Percentiles rank a stretch among this genome's conserved stretches.
Evolutionary conservation across 148 eudicot species (phyloP).

Genomic region (Diospyros kaki): DNA sequence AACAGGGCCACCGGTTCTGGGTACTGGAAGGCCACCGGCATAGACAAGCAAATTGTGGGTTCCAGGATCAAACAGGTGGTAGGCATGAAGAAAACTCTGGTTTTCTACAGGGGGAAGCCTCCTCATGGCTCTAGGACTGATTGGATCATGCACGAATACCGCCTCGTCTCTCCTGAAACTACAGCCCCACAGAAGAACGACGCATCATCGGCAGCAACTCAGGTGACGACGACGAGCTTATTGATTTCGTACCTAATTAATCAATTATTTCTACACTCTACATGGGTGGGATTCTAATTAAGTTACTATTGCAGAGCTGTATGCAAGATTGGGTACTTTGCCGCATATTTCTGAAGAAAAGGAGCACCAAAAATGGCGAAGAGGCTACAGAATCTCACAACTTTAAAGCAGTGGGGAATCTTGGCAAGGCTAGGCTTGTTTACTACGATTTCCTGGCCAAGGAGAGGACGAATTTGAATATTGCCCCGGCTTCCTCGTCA

Average conservation of each 20-base stretch:
- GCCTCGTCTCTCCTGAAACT: constrained; percentile 32
- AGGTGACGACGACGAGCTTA: constrained; percentile 18
- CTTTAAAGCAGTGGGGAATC: not conserved
- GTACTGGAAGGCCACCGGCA: constrained; percentile 93
- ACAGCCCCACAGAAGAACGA: constrained; percentile 1
- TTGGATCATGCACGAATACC: constrained; percentile 96
- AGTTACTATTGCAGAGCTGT: constrained; percentile 4
- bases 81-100: constrained; percentile 92
- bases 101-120: constrained; percentile 87
- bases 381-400: constrained; percentile 13
- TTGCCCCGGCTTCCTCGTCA: constrained; percentile 51
- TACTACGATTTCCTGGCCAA: constrained; percentile 71
- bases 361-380: constrained; percentile 36
- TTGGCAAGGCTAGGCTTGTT: constrained; percentile 27
- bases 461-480: constrained; percentile 52
- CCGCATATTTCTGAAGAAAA: constrained; percentile 76
- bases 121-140: constrained; percentile 80
- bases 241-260: too few species aligned
- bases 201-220: not conserved
- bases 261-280: too few species aligned
- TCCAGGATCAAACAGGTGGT: constrained; percentile 36
- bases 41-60: constrained; percentile 58
- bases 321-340: constrained; percentile 80
- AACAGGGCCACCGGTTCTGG: constrained; percentile 85
- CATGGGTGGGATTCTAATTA: too few species aligned